Base-by-base conservation (phyloP, 305 asterid genomes). In the Petunia hybrid region DNA sequence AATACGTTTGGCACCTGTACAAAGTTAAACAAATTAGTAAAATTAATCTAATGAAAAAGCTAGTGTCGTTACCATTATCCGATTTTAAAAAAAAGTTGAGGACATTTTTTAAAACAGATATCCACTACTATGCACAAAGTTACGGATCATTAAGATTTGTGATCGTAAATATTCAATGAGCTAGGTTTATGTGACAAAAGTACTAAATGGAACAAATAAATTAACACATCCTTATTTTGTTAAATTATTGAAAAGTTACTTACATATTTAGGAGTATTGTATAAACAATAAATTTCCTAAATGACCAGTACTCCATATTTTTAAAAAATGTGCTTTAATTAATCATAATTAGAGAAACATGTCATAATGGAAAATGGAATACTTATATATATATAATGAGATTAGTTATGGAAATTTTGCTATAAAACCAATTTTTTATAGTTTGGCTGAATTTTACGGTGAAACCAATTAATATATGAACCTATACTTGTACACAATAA, bases 1-100 rank as follows among this genome's bases (percentile, higher is more conserved):
- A 86, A 22, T 2, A 84, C 38, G 68, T 88, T 88, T 43, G 91
- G 91, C 22, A 86, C 16, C 90, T 87, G 71, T 59, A 12, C 16
- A 16, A 61, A 70, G 43, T 22, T 5, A 13, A 8, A 5, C 3
- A 40, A 63, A 60, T 53, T 4, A 31, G 0, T 5, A 1, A 13
- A 51, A 48, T 0, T 48, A 4, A 64, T 64, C 46, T 64, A 63
- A 36, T 63, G 43, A 63, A 9, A 8, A 8, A 62, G 67, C 1
- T 2, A 4, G 69, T 38, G 43, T 63, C 16, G 13, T 63, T 9
- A 9, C 36, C 7, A 7, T 63, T 38, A 22, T 22, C 31, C 31
- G 31, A 22, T 4, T 2, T 10, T 10, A 3, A 51, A 51, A 51
- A 14, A 10, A 51, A 51, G 1, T 36, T 62, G 6, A 3, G 41